phyloP scores from a whole-genome alignment of 768 basidiomycete genomes.

The Hericium coralloides region DNA sequence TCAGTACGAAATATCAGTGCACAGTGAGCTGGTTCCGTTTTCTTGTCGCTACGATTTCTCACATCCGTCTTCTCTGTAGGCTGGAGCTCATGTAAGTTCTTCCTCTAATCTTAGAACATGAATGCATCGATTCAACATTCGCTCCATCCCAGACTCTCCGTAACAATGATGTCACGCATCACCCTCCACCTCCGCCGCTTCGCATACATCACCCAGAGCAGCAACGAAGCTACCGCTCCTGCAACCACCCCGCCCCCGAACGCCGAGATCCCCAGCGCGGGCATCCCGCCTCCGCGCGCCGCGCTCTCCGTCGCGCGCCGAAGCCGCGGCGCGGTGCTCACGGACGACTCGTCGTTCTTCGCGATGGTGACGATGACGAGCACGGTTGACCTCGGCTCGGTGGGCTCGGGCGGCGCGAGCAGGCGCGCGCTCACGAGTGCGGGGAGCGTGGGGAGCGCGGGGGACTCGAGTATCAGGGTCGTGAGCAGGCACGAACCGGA shows the following conservation, averaged over 20 bases:
- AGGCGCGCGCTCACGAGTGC: background rate
- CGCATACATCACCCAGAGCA: background rate
- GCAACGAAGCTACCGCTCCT: background rate
- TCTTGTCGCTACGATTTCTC: background rate
- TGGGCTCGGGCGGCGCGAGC: background rate
- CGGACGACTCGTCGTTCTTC: background rate
- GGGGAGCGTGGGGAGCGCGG: background rate
- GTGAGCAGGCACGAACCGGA: too few species aligned
- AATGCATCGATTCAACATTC: background rate
- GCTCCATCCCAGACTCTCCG: slow-evolving; percentile 9
- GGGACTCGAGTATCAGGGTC: too few species aligned
- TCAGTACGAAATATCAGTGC: slow-evolving; percentile 29
- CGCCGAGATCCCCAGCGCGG: background rate
- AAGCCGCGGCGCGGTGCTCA: background rate
- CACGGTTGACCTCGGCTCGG: background rate
- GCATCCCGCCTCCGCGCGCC: background rate
- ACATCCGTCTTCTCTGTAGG: background rate
- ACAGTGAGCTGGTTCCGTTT: slow-evolving; percentile 19
- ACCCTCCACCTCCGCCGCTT: slow-evolving; percentile 39
- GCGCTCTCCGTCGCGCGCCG: background rate
- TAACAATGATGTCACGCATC: slow-evolving; percentile 64
- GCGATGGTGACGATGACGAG: background rate
- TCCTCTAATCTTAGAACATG: background rate
- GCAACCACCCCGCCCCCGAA: background rate
- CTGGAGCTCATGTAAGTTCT: slow-evolving; percentile 3